Percentiles rank a stretch among this genome's conserved stretches.
phyloP scores from a whole-genome alignment of 345 rosid species.

The Salix caprea region DNA sequence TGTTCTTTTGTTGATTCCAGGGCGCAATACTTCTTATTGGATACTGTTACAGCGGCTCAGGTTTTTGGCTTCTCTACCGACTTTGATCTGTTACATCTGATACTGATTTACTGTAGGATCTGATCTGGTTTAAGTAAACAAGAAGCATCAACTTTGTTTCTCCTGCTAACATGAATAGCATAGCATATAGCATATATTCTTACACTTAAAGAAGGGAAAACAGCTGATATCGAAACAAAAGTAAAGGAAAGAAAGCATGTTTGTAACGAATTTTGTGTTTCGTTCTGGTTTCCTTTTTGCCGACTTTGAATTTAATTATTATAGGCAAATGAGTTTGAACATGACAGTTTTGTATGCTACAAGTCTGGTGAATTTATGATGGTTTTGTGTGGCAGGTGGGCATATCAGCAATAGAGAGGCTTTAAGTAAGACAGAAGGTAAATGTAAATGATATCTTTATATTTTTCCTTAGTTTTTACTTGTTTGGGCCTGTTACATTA shows the following conservation, averaged over 20 bases:
- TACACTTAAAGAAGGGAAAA: neutral
- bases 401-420: constrained; percentile 35
- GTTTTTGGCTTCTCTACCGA: constrained; percentile 26
- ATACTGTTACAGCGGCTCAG: constrained; percentile 54
- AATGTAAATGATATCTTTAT: neutral
- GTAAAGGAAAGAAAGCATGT: neutral
- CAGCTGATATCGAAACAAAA: neutral
- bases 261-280: neutral
- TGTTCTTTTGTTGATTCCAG: constrained; percentile 34
- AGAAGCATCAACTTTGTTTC: neutral
- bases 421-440: constrained; percentile 48
- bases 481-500: neutral
- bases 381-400: constrained; percentile 34
- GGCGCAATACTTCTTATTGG: constrained; percentile 55
- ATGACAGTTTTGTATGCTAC: neutral
- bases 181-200: neutral
- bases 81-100: neutral
- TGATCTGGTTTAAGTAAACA: neutral
- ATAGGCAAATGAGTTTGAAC: neutral
- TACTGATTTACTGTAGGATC: neutral
- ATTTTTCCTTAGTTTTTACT: neutral
- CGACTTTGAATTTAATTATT: neutral
- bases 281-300: neutral
- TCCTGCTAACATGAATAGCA: neutral
- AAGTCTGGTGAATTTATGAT: neutral